phyloP scores from a whole-genome alignment of 1,284 basidiomycete species.

The Cutaneotrichosporon mucoides region DNA sequence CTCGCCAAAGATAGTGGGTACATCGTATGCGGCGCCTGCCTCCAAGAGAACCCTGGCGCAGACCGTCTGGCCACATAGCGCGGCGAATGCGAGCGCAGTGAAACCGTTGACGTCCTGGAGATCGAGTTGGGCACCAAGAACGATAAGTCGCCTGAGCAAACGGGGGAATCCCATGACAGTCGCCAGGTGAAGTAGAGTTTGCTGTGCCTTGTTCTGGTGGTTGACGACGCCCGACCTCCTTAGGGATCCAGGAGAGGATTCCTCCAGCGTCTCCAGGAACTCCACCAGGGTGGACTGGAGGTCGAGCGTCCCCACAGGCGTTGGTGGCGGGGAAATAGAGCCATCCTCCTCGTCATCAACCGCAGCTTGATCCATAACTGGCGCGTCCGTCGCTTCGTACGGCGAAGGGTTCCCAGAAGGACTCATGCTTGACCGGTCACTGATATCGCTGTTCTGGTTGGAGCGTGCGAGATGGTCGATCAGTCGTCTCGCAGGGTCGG shows the following conservation, averaged over 20 bases:
- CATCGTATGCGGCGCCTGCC: conserved; percentile 72
- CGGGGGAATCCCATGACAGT: conserved; percentile 72
- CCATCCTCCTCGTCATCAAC: neutral
- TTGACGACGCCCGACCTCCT: conserved; percentile 60
- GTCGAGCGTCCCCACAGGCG: conserved; percentile 16
- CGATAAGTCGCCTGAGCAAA: conserved; percentile 68
- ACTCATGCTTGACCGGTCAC: conserved; percentile 30
- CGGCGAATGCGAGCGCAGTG: conserved; percentile 85
- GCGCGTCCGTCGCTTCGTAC: conserved; percentile 9
- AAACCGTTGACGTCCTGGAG: conserved; percentile 83
- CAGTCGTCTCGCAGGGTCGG: conserved; percentile 37
- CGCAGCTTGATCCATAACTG: conserved; percentile 29
- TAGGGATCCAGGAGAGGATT: conserved; percentile 37
- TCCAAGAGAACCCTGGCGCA: conserved; percentile 67
- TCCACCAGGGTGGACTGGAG: conserved; percentile 75
- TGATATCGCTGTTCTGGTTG: conserved; percentile 28
- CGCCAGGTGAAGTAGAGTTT: conserved; percentile 83
- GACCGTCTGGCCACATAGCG: conserved; percentile 61
- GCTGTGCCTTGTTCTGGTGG: conserved; percentile 59
- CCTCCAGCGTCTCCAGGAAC: conserved; percentile 56
- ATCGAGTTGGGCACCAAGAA: conserved; percentile 72
- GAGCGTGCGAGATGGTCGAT: conserved; percentile 31
- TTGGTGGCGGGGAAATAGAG: conserved; percentile 38
- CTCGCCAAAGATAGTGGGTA: conserved; percentile 71
- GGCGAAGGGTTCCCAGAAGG: conserved; percentile 23